These are phyloP conservation scores for Podaxis mareebaensis DNA, from an alignment of 768 basidiomycete genomes.

Conservation along the genomic window DNA sequence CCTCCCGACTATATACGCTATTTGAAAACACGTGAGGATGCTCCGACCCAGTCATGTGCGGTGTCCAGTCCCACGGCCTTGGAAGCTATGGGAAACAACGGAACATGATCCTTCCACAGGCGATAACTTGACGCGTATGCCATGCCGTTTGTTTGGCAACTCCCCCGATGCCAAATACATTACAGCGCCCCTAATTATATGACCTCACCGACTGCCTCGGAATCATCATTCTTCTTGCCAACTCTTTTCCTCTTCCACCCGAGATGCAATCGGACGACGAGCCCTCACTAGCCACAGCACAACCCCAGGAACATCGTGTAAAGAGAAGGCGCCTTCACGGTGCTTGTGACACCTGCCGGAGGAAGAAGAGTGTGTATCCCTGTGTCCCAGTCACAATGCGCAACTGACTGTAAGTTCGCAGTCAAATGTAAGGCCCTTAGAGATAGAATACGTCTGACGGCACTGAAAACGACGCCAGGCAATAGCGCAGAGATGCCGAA, in stretches of 20 bases:
- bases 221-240: neutral
- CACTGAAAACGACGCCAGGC: conserved; percentile 31
- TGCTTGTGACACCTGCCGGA: conserved; percentile 48
- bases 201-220: neutral
- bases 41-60: conserved; percentile 12
- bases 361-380: conserved; percentile 39
- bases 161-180: conserved; percentile 1
- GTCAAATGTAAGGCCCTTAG: conserved; percentile 36
- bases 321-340: conserved; percentile 45
- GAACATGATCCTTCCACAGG: neutral
- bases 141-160: conserved; percentile 2
- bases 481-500: conserved; percentile 62
- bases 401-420: conserved; percentile 19
- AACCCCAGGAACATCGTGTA: conserved; percentile 17
- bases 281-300: neutral
- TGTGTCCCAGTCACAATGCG: neutral
- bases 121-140: neutral
- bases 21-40: conserved; percentile 8
- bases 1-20: neutral
- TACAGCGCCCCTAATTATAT: neutral
- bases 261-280: conserved; percentile 22
- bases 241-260: too few relatives aligned
- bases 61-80: neutral
- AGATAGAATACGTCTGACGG: neutral
- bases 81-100: neutral